Evolutionary conservation across 2,329 filamentous ascomycete genomes (phyloP).

Genomic region (Aspergillus floridensis): DNA sequence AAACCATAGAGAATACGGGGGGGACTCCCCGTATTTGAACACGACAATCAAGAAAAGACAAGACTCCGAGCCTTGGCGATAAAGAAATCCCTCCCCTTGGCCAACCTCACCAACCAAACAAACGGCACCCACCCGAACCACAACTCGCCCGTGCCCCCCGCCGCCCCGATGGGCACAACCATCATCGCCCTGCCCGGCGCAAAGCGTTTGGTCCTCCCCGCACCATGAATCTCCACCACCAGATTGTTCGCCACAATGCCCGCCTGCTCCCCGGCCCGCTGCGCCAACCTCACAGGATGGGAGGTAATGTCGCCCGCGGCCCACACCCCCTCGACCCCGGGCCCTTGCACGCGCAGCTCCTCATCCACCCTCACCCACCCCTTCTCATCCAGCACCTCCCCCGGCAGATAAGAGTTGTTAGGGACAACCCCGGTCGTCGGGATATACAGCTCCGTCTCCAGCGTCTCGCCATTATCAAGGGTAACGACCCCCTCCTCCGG

Average conservation of each 20-base stretch:
- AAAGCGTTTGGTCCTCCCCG: conserved; percentile 20
- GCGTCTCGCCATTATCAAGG: conserved; percentile 47
- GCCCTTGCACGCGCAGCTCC: conserved; percentile 21
- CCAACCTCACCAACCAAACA: conserved; percentile 41
- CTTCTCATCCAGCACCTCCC: conserved; percentile 44
- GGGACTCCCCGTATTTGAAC: too few species aligned
- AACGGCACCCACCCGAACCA: conserved; percentile 37
- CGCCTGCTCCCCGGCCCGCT: conserved; percentile 30
- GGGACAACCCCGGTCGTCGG: conserved; percentile 52
- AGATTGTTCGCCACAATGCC: conserved; percentile 27
- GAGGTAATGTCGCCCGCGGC: conserved; percentile 34
- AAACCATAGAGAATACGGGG: neutral
- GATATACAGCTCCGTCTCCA: conserved; percentile 54
- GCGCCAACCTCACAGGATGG: conserved; percentile 24
- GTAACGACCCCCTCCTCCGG: conserved; percentile 23
- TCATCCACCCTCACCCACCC: conserved; percentile 52
- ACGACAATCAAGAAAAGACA: neutral
- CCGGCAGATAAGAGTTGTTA: conserved; percentile 53
- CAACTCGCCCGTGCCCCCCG: conserved; percentile 30
- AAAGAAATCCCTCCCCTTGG: conserved; percentile 47
- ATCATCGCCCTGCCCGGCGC: conserved; percentile 26
- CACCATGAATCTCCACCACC: conserved; percentile 25
- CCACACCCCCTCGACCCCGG: conserved; percentile 15
- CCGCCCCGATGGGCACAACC: conserved; percentile 29
- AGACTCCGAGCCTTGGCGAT: conserved; percentile 22